These are phyloP conservation scores for Naematelia aurantialba DNA, from an alignment of 768 basidiomycete species.

Conservation along the genomic window DNA sequence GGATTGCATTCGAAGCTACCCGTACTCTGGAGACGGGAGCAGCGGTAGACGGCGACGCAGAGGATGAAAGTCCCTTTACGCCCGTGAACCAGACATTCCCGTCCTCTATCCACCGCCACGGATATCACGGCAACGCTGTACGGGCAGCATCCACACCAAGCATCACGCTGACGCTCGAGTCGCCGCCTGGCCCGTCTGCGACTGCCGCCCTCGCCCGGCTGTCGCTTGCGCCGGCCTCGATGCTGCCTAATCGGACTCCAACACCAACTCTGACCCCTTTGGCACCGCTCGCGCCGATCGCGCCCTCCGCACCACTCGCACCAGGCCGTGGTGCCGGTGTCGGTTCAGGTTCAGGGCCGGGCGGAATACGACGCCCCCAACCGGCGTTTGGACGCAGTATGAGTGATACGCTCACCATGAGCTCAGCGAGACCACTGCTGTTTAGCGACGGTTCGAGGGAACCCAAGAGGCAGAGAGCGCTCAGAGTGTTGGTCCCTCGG, in stretches of 20 bases:
- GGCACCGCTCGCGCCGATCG: no score
- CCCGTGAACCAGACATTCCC: constrained; percentile 14
- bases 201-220: background rate
- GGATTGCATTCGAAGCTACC: no score
- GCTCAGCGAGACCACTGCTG: background rate
- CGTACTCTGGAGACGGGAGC: background rate
- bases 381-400: background rate
- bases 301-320: background rate
- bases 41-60: background rate
- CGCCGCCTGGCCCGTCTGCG: constrained; percentile 2
- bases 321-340: background rate
- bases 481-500: constrained; percentile 6
- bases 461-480: background rate
- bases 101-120: background rate
- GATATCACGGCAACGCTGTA: background rate
- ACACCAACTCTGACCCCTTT: no score
- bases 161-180: constrained; percentile 14
- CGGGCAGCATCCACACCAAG: constrained; percentile 2
- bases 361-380: no score
- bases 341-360: constrained; percentile 2
- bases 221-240: background rate
- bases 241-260: background rate
- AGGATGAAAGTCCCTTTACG: constrained; percentile 11
- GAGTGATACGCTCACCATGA: background rate
- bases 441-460: background rate